These are phyloP conservation scores for Cladosporium austrohemisphaericum DNA, from an alignment of 2,329 filamentous ascomycete genomes.

Conservation along the genomic window DNA sequence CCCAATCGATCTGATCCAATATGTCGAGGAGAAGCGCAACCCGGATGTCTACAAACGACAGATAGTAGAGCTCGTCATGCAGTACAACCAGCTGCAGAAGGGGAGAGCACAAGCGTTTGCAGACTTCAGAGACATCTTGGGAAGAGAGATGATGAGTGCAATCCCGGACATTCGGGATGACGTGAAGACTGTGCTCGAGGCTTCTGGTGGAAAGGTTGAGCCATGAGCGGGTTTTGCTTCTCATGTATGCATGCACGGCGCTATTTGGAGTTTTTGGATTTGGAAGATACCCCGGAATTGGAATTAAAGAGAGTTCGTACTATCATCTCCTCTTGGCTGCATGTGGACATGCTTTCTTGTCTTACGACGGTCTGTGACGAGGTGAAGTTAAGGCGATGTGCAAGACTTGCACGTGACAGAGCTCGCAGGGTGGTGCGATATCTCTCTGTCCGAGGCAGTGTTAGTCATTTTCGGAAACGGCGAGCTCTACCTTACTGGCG, in stretches of 20 bases:
- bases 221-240: neutral
- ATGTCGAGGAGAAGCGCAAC: conserved; percentile 61
- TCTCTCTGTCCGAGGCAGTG: no score
- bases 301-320: no score
- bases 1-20: conserved; percentile 61
- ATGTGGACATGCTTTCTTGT: no score
- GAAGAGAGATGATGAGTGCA: conserved; percentile 54
- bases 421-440: no score
- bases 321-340: no score
- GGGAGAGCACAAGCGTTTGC: conserved; percentile 59
- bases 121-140: conserved; percentile 56
- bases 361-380: no score
- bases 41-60: conserved; percentile 65
- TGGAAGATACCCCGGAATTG: conserved; percentile 5
- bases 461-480: no score
- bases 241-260: neutral
- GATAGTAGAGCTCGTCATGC: conserved; percentile 61
- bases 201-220: conserved; percentile 37
- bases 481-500: no score
- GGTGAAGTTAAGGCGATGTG: no score
- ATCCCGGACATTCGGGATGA: conserved; percentile 56
- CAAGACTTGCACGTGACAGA: no score
- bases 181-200: conserved; percentile 49
- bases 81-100: conserved; percentile 59
- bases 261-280: neutral